These are phyloP conservation scores for Porodaedalea pini DNA, from an alignment of 1,284 basidiomycete species.

Conservation along the genomic window DNA sequence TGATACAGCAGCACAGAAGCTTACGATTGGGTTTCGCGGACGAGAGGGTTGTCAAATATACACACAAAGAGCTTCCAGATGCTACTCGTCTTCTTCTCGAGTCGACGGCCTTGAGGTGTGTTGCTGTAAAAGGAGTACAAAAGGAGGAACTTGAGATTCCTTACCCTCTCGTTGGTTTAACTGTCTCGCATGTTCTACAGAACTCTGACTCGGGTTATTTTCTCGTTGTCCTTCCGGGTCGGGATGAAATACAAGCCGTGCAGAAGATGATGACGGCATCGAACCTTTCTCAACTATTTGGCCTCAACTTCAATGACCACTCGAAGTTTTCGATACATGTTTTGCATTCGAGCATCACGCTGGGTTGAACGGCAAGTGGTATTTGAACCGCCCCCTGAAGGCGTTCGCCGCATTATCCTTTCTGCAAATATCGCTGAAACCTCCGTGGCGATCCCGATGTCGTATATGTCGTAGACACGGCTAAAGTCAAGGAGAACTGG, in stretches of 20 bases:
- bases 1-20: conserved; percentile 29
- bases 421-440: conserved; percentile 98
- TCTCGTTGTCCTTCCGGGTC: conserved; percentile 88
- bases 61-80: conserved; percentile 66
- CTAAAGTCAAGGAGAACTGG: conserved; percentile 87
- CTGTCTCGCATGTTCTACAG: conserved; percentile 76
- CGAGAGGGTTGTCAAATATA: conserved; percentile 74
- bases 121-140: conserved; percentile 24
- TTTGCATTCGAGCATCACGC: conserved; percentile 87
- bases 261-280: conserved; percentile 55
- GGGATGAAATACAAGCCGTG: conserved; percentile 89
- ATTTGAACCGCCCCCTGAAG: conserved; percentile 75
- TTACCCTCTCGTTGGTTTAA: conserved; percentile 77
- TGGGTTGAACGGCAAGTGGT: conserved; percentile 89
- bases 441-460: conserved; percentile 96
- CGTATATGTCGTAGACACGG: conserved; percentile 91
- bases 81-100: conserved; percentile 18
- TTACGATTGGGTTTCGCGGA: conserved; percentile 71
- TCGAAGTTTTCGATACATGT: conserved; percentile 76
- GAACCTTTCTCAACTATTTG: conserved; percentile 51
- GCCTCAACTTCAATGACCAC: conserved; percentile 59
- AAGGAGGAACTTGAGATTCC: conserved; percentile 82
- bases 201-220: conserved; percentile 84
- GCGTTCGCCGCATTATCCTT: conserved; percentile 85
- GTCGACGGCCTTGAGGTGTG: conserved; percentile 24